Conservation (phyloP, 2,329 filamentous ascomycete species). For the Fusarium sp. region DNA sequence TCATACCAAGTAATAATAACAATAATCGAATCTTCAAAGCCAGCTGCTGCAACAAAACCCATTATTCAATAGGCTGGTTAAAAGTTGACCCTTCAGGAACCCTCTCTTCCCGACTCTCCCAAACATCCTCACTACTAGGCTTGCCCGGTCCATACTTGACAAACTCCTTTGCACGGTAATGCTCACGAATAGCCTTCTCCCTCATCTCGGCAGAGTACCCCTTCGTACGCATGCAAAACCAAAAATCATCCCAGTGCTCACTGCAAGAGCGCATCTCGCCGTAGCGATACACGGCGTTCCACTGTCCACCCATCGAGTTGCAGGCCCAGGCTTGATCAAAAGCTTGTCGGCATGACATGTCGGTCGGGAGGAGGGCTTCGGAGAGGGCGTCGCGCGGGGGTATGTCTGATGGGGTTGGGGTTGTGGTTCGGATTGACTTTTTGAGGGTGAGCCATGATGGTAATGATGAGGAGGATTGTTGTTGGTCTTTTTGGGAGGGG, state of each 20-base stretch:
- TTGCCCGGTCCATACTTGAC: constrained; percentile 68
- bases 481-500: constrained; percentile 32
- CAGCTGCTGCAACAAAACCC: background rate
- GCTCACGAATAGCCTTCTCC: constrained; percentile 67
- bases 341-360: constrained; percentile 86
- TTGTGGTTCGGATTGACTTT: constrained; percentile 41
- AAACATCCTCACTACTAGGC: constrained; percentile 87
- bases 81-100: constrained; percentile 61
- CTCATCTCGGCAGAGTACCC: constrained; percentile 66
- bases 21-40: background rate
- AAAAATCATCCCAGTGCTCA: constrained; percentile 91
- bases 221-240: constrained; percentile 94
- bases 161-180: constrained; percentile 71
- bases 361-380: constrained; percentile 76
- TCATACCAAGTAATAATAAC: background rate
- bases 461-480: constrained; percentile 45
- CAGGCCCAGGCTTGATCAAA: constrained; percentile 97
- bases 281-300: constrained; percentile 88
- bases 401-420: constrained; percentile 33
- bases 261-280: constrained; percentile 78
- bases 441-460: constrained; percentile 50
- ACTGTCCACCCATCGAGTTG: constrained; percentile 88
- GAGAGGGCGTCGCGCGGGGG: constrained; percentile 58
- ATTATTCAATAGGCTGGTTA: constrained; percentile 49
- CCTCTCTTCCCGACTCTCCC: constrained; percentile 74